Evolutionary conservation across 1,139 yeast genomes (phyloP).

Genomic region (Kluyveromyces marxianus): DNA sequence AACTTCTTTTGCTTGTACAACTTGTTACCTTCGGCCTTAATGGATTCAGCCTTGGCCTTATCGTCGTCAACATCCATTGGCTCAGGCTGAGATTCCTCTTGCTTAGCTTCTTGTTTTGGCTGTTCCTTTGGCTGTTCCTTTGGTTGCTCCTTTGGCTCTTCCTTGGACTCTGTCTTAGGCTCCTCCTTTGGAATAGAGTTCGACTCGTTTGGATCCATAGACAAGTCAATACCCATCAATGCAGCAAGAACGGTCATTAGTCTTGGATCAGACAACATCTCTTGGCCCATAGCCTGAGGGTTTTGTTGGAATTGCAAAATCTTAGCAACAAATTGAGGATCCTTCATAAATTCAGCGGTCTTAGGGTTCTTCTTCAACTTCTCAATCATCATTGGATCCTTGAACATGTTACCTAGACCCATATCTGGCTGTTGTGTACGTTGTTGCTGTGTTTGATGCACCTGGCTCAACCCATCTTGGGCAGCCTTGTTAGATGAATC

Average conservation of each 20-base stretch:
- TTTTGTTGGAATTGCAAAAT: slow-evolving; percentile 57
- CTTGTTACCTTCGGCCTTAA: slow-evolving; percentile 79
- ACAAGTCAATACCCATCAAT: slow-evolving; percentile 74
- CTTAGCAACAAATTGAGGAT: slow-evolving; percentile 74
- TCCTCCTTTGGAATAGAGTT: slow-evolving; percentile 19
- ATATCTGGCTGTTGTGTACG: slow-evolving; percentile 47
- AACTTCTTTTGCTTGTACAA: slow-evolving; percentile 82
- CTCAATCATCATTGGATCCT: slow-evolving; percentile 70
- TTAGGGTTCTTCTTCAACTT: slow-evolving; percentile 79
- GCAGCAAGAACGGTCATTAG: slow-evolving; percentile 85
- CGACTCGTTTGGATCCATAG: slow-evolving; percentile 33
- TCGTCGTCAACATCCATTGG: slow-evolving; percentile 32
- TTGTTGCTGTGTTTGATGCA: slow-evolving; percentile 34
- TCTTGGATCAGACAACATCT: slow-evolving; percentile 70
- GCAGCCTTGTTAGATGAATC: slow-evolving; percentile 86
- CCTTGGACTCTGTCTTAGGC: slow-evolving; percentile 17
- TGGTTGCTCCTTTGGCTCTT: slow-evolving; percentile 30
- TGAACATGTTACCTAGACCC: slow-evolving; percentile 71
- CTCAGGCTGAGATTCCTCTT: slow-evolving; percentile 30
- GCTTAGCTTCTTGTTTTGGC: slow-evolving; percentile 21
- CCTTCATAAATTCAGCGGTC: slow-evolving; percentile 80
- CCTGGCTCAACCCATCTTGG: slow-evolving; percentile 67
- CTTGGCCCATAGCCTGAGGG: slow-evolving; percentile 62
- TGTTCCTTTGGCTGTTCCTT: slow-evolving; percentile 13
- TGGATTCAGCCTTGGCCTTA: slow-evolving; percentile 61